phyloP scores from a whole-genome alignment of 2,329 filamentous ascomycete species.

The Talaromyces funiculosus region DNA sequence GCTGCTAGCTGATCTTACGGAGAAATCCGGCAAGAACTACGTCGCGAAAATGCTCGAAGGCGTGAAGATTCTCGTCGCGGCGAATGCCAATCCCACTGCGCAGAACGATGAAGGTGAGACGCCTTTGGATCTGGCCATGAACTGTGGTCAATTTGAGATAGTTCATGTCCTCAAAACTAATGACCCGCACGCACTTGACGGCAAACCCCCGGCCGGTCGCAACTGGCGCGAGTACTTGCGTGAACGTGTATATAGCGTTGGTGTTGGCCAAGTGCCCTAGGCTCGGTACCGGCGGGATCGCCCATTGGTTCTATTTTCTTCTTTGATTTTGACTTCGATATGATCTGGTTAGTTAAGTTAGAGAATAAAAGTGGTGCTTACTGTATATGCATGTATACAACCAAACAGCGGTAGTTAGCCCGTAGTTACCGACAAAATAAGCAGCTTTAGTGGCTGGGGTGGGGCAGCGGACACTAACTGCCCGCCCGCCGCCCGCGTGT shows the following conservation, averaged over 20 bases:
- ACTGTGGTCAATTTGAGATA: background rate
- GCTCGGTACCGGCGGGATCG: background rate
- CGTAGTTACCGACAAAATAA: background rate
- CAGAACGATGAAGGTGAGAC: background rate
- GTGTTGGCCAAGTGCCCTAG: background rate
- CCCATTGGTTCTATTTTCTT: background rate
- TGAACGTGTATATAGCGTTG: background rate
- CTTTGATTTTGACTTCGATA: background rate
- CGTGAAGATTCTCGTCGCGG: background rate
- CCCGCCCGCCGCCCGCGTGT: background rate
- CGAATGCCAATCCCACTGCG: background rate
- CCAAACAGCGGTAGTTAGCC: background rate
- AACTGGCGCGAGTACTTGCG: conserved; percentile 5
- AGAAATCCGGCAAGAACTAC: background rate
- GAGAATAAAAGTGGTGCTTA: background rate
- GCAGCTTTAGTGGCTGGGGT: background rate
- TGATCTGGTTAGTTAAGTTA: background rate
- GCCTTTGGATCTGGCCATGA: background rate
- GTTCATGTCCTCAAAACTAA: background rate
- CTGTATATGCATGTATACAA: background rate
- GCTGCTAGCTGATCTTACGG: background rate
- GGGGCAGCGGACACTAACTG: background rate
- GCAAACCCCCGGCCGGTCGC: background rate
- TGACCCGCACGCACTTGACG: background rate
- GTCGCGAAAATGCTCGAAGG: background rate